Conservation (phyloP, 1,139 yeast genomes). For the Pneumocystis sp. region DNA sequence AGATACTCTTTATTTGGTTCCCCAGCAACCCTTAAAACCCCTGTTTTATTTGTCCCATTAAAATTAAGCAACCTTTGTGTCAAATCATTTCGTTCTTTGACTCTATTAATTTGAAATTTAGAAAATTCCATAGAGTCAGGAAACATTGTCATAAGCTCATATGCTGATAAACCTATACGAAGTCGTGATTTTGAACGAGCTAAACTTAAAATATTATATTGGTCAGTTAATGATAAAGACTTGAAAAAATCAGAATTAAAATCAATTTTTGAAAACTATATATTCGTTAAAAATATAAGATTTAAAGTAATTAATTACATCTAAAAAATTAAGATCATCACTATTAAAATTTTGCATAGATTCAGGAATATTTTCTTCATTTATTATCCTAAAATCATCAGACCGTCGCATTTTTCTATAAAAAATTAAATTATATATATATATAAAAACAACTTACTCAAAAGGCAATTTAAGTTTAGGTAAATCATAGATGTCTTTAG, state of each 20-base stretch:
- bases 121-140: constrained; percentile 84
- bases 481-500: background rate
- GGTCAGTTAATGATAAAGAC: constrained; percentile 55
- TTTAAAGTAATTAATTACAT: constrained; percentile 23
- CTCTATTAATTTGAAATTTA: constrained; percentile 82
- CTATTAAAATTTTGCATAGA: constrained; percentile 17
- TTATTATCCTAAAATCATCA: background rate
- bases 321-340: constrained; percentile 29
- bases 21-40: constrained; percentile 56
- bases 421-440: background rate
- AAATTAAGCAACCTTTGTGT: constrained; percentile 79
- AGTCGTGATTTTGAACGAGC: constrained; percentile 70
- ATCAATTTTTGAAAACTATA: constrained; percentile 21
- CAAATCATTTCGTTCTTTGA: constrained; percentile 73
- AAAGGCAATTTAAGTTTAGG: background rate
- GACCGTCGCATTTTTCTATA: background rate
- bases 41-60: constrained; percentile 62
- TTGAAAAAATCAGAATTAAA: constrained; percentile 28
- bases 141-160: constrained; percentile 64
- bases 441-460: background rate
- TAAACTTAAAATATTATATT: constrained; percentile 73
- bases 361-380: background rate
- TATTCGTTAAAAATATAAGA: background rate
- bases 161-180: constrained; percentile 87
- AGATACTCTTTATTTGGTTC: constrained; percentile 67